Evolutionary conservation across 2,329 filamentous ascomycete species (phyloP).

Genomic region (Shiraia sp.): DNA sequence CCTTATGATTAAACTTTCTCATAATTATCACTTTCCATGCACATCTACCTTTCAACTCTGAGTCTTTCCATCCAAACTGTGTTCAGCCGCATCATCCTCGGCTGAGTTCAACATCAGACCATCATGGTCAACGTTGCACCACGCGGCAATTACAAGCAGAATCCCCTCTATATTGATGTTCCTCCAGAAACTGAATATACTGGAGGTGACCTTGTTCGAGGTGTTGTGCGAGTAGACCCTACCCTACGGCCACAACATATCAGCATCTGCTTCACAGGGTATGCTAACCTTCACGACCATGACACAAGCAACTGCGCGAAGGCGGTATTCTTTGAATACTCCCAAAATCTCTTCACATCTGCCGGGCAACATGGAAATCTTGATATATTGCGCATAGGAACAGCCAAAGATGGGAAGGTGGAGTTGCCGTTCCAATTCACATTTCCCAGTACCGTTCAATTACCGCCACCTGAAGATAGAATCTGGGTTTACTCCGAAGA

Average conservation of each 20-base stretch:
- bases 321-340: slow-evolving; percentile 20
- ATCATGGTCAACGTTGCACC: not conserved
- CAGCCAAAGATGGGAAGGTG: slow-evolving; percentile 20
- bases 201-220: slow-evolving; percentile 24
- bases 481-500: slow-evolving; percentile 20
- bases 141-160: slow-evolving; percentile 15
- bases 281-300: slow-evolving; percentile 14
- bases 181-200: slow-evolving; percentile 19
- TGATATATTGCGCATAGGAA: slow-evolving; percentile 25
- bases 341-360: slow-evolving; percentile 23
- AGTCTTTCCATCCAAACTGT: not conserved
- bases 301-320: slow-evolving; percentile 12
- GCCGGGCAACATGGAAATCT: slow-evolving; percentile 19
- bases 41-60: not conserved
- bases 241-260: slow-evolving; percentile 21
- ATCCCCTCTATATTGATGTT: slow-evolving; percentile 20
- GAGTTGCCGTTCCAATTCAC: slow-evolving; percentile 32
- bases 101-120: not conserved
- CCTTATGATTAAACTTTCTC: not conserved
- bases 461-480: slow-evolving; percentile 14
- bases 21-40: not conserved
- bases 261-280: slow-evolving; percentile 19
- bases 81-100: not conserved
- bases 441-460: slow-evolving; percentile 23
- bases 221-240: slow-evolving; percentile 23